A percentile compares a stretch with the other conserved stretches of the same genome.
These are phyloP conservation scores for Nigrospora sphaerica DNA, from an alignment of 2,329 filamentous ascomycete genomes.

Conservation along the genomic window DNA sequence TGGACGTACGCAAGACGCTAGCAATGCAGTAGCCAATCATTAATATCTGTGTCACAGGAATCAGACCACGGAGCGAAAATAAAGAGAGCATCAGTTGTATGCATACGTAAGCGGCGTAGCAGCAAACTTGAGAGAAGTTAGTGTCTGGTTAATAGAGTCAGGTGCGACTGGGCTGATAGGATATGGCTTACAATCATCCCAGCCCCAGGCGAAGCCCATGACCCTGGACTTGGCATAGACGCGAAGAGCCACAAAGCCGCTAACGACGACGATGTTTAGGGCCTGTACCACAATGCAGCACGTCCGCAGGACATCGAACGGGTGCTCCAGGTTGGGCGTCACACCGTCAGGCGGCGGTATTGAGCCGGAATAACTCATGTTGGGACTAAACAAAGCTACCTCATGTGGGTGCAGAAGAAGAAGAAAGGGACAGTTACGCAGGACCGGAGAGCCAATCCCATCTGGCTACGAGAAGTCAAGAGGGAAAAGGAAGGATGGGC, in stretches of 20 bases:
- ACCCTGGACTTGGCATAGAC: conserved; percentile 16
- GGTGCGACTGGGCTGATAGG: not conserved
- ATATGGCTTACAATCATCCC: conserved; percentile 19
- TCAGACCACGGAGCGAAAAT: too few relatives aligned
- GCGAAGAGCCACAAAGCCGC: conserved; percentile 16
- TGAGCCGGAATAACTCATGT: conserved; percentile 8
- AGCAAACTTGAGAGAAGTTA: too few relatives aligned
- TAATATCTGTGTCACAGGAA: conserved; percentile 10
- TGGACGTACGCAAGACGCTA: conserved; percentile 13
- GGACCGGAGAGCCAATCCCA: too few relatives aligned
- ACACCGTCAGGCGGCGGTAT: conserved; percentile 17
- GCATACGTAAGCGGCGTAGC: too few relatives aligned
- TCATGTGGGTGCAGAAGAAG: too few relatives aligned
- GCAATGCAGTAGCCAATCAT: conserved; percentile 19
- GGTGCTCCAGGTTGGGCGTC: conserved; percentile 15
- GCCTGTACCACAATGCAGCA: conserved; percentile 19
- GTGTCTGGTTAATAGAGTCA: too few relatives aligned
- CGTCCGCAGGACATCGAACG: conserved; percentile 16
- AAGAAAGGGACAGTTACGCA: too few relatives aligned
- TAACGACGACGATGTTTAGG: conserved; percentile 16
- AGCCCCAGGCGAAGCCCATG: conserved; percentile 7
- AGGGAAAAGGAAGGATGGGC: too few relatives aligned
- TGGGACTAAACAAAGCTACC: too few relatives aligned
- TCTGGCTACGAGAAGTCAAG: too few relatives aligned
- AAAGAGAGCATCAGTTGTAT: too few relatives aligned